phyloP scores from a whole-genome alignment of 106 monocot species.

The Amphibolis antarctica region DNA sequence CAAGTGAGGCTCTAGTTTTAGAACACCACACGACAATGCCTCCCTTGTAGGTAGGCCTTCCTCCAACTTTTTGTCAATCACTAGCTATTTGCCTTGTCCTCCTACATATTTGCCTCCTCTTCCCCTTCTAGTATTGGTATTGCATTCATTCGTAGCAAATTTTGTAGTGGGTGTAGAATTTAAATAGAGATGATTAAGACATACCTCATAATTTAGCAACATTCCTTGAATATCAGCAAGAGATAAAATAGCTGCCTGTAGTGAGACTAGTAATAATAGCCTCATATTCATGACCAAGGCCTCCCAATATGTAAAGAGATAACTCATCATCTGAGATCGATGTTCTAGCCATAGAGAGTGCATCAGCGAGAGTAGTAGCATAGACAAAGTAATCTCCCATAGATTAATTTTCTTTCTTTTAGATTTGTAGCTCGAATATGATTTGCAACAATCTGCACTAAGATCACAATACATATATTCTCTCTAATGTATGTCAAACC shows the following conservation, averaged over 20 bases:
- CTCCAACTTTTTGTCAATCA: too few species aligned
- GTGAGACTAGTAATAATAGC: neutral
- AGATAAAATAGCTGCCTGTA: neutral
- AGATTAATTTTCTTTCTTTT: neutral
- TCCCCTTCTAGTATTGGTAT: too few species aligned
- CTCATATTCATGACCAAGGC: neutral
- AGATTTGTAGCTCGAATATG: neutral
- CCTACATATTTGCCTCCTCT: too few species aligned
- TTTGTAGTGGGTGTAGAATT: too few species aligned
- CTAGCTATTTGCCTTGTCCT: too few species aligned
- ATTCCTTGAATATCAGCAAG: neutral
- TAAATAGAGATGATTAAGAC: too few species aligned
- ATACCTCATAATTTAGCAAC: slow-evolving; percentile 1
- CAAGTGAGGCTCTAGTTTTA: too few species aligned
- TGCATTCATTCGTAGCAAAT: too few species aligned
- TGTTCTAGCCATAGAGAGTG: neutral
- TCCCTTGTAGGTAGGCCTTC: too few species aligned
- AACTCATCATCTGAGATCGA: neutral
- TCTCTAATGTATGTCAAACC: neutral
- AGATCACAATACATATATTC: neutral
- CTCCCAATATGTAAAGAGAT: slow-evolving; percentile 1
- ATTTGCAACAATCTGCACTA: neutral
- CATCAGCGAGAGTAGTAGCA: neutral
- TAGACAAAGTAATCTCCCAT: neutral
- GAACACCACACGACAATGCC: too few species aligned